Percentiles rank a stretch among this genome's conserved stretches.
phyloP scores from a whole-genome alignment of 208 protist genomes.

The Leishmania aethiopica region DNA sequence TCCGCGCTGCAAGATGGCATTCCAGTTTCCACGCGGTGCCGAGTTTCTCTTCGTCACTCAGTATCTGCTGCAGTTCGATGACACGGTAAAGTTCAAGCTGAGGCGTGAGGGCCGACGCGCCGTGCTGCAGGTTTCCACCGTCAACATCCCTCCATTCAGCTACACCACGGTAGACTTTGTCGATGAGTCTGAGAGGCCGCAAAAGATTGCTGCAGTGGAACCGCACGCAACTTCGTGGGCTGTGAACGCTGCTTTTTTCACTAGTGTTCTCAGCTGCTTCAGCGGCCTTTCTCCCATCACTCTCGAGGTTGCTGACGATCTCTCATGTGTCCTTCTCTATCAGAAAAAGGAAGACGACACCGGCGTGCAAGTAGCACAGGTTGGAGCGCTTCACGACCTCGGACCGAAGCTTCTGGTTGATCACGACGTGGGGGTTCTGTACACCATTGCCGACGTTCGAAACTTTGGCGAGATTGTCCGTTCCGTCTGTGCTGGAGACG shows the following conservation, averaged over 20 bases:
- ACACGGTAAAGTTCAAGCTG: slow-evolving; percentile 46
- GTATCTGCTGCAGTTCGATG: slow-evolving; percentile 47
- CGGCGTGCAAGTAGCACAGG: slow-evolving; percentile 39
- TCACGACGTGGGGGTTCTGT: slow-evolving; percentile 41
- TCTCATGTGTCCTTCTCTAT: slow-evolving; percentile 48
- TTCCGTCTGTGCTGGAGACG: slow-evolving; percentile 42
- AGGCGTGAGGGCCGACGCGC: slow-evolving; percentile 15
- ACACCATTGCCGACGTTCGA: slow-evolving; percentile 47
- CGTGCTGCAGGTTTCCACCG: slow-evolving; percentile 38
- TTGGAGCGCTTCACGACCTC: slow-evolving; percentile 65
- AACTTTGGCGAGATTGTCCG: slow-evolving; percentile 55
- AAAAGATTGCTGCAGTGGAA: slow-evolving; percentile 20
- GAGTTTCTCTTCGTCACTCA: slow-evolving; percentile 26
- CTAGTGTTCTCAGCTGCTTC: slow-evolving; percentile 54
- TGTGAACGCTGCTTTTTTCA: slow-evolving; percentile 48
- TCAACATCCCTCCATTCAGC: slow-evolving; percentile 53
- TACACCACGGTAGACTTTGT: slow-evolving; percentile 56
- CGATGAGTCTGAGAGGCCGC: slow-evolving; percentile 3
- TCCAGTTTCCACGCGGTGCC: slow-evolving; percentile 32
- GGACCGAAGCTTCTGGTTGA: slow-evolving; percentile 61
- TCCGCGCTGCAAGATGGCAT: slow-evolving; percentile 17
- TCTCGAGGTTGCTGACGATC: slow-evolving; percentile 42
- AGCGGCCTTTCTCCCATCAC: slow-evolving; percentile 38
- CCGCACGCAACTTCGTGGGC: slow-evolving; percentile 39
- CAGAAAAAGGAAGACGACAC: slow-evolving; percentile 35